Evolutionary conservation across 345 rosid genomes (phyloP), one percentile per base, ranked within the genome.

Genomic region (Murraya koenigii): DNA sequence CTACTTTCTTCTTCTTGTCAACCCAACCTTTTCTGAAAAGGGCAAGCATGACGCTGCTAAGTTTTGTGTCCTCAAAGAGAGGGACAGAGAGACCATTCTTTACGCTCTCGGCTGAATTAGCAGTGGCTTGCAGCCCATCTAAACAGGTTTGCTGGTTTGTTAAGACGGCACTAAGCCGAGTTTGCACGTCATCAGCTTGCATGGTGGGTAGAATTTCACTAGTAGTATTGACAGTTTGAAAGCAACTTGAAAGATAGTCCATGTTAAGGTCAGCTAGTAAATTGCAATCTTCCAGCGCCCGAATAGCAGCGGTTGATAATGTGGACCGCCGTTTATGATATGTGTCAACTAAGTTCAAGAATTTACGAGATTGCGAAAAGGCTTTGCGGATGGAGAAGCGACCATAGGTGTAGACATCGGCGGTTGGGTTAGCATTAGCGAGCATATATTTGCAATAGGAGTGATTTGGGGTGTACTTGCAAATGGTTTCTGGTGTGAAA

Each of bases 121-220:
- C 83, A 0, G 90, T 78, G 4, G 82, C 72, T 75, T 82, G 83
- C 5, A 93, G 26, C 3, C 99, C 92, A 7, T 91, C 99, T 5
- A 86, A 69, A 73, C 98, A 95, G 0, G 99, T 92, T 71, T 92
- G 91, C 36, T 83, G 90, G 80, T 93, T 93, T 1, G 99, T 95
- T 68, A 95, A 74, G 56, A 88, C 82, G 20, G 99, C 97, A 17
- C 96, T 91, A 0, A 95, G 87, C 23, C 87, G 75, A 15, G 95
- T 91, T 60, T 92, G 92, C 3, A 92, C 76, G 9, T 92, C 93
- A 1, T 95, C 98, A 7, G 96, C 93, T 80, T 82, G 75, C 6
- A 44, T 20, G 13, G 41, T 25, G 44, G 93, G 30, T 15, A 95
- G 80, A 55, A 76, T 85, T 54, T 65, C 63, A 9, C 78, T 77